Conservation (phyloP, 176 grass and related monocot genomes). For the Lolium rigidum region DNA sequence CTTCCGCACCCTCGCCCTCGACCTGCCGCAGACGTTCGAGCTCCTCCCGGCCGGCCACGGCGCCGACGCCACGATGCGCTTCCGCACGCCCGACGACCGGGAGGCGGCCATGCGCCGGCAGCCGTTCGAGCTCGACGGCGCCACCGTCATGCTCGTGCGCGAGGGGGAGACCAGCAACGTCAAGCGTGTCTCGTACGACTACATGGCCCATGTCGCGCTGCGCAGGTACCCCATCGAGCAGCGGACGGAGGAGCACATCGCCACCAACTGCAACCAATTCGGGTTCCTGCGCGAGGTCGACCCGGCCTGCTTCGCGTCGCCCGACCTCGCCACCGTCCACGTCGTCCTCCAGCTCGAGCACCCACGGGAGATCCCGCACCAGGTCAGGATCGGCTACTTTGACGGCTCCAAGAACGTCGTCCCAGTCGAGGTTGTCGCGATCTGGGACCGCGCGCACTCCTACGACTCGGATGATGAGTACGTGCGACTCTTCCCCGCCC, state of each 20-base stretch:
- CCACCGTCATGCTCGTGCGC: not conserved
- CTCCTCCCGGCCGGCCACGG: not conserved
- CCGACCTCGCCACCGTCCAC: not conserved
- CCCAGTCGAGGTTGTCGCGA: not conserved
- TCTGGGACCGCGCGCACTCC: not conserved
- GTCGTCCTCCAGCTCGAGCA: not conserved
- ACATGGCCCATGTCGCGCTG: constrained; percentile 2
- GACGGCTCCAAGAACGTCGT: not conserved
- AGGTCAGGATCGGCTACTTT: not conserved
- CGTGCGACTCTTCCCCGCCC: constrained; percentile 1
- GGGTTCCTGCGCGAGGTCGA: not conserved
- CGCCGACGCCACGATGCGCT: constrained; percentile 5
- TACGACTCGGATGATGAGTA: not conserved
- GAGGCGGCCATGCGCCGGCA: constrained; percentile 9
- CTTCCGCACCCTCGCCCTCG: constrained; percentile 12
- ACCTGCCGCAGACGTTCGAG: not conserved
- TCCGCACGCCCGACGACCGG: constrained; percentile 2
- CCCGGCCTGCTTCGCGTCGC: not conserved
- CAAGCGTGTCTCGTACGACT: not conserved
- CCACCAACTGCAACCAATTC: not conserved
- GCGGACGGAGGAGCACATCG: not conserved
- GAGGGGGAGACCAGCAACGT: constrained; percentile 17
- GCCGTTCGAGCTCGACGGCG: constrained; percentile 8
- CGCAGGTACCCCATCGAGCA: not conserved
- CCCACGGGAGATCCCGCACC: not conserved